Conservation (phyloP, 2,329 filamentous ascomycete genomes). For the Dactylellina parvicollis region DNA sequence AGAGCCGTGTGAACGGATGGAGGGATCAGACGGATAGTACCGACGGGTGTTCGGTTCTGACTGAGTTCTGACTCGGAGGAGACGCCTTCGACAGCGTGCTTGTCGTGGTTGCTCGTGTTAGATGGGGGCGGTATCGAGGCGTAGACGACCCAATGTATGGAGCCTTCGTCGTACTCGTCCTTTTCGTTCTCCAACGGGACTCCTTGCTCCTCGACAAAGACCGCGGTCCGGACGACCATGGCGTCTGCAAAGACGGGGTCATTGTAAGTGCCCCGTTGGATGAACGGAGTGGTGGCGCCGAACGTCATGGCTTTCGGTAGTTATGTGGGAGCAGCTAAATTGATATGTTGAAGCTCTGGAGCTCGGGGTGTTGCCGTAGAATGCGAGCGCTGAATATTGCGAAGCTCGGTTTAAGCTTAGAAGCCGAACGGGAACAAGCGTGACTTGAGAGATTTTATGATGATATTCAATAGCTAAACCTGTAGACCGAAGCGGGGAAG, state of each 20-base stretch:
- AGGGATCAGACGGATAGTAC: slow-evolving; percentile 81
- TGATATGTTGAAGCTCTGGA: slow-evolving; percentile 12
- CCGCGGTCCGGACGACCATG: slow-evolving; percentile 70
- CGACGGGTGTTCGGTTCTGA: slow-evolving; percentile 68
- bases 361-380: not conserved
- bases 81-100: slow-evolving; percentile 63
- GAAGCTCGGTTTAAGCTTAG: slow-evolving; percentile 13
- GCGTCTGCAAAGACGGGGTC: slow-evolving; percentile 69
- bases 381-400: too few relatives aligned
- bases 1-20: too few relatives aligned
- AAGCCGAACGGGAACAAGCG: not conserved
- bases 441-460: slow-evolving; percentile 30
- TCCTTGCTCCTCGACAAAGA: slow-evolving; percentile 71
- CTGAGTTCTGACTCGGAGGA: slow-evolving; percentile 59
- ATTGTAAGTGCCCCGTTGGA: slow-evolving; percentile 26
- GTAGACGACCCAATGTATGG: slow-evolving; percentile 90
- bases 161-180: slow-evolving; percentile 80
- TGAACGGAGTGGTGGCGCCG: slow-evolving; percentile 46
- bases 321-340: too few relatives aligned
- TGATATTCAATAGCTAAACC: not conserved
- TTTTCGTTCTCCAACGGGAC: slow-evolving; percentile 75
- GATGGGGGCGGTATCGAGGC: slow-evolving; percentile 66
- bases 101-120: slow-evolving; percentile 62
- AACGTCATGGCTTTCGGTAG: slow-evolving; percentile 39
- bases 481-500: not conserved